Percentiles rank a stretch among this genome's conserved stretches.
Evolutionary conservation across 2,329 filamentous ascomycete species (phyloP).

Genomic region (Claviceps capensis): DNA sequence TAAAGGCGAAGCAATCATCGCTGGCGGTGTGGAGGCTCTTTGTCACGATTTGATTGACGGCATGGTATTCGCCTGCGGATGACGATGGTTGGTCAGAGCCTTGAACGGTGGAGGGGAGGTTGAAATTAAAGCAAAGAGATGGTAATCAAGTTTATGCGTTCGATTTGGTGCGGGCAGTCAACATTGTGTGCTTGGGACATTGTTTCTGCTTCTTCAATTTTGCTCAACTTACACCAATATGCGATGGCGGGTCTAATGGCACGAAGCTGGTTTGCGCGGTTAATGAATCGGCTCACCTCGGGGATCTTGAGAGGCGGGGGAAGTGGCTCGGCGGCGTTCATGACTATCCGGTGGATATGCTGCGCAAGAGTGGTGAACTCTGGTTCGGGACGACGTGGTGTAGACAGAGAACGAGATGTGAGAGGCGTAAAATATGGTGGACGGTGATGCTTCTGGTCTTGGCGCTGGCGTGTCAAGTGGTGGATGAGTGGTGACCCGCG

Average conservation of each 20-base stretch:
- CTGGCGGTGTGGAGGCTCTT: conserved; percentile 67
- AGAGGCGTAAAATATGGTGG: too few species aligned
- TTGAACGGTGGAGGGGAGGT: not conserved
- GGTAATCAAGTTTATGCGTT: not conserved
- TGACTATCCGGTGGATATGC: conserved; percentile 5
- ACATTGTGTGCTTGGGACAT: not conserved
- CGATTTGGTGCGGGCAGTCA: not conserved
- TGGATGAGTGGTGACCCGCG: too few species aligned
- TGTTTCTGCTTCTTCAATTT: not conserved
- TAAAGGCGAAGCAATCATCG: conserved; percentile 67
- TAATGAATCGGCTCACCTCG: conserved; percentile 73
- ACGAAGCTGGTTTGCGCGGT: conserved; percentile 73
- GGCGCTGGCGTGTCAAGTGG: too few species aligned
- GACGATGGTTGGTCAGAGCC: not conserved
- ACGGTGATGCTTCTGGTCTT: too few species aligned
- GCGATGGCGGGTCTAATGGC: conserved; percentile 73
- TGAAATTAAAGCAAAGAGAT: not conserved
- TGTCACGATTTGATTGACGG: conserved; percentile 79
- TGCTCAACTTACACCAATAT: conserved; percentile 71
- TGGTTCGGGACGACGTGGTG: not conserved
- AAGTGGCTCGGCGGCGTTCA: conserved; percentile 47
- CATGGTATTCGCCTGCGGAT: conserved; percentile 67
- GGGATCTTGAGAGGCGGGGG: conserved; percentile 50
- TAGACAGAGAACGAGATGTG: not conserved
- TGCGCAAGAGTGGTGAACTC: not conserved